These are phyloP conservation scores for Cladophialophora bantiana DNA, from an alignment of 2,329 filamentous ascomycete species.

Conservation along the genomic window DNA sequence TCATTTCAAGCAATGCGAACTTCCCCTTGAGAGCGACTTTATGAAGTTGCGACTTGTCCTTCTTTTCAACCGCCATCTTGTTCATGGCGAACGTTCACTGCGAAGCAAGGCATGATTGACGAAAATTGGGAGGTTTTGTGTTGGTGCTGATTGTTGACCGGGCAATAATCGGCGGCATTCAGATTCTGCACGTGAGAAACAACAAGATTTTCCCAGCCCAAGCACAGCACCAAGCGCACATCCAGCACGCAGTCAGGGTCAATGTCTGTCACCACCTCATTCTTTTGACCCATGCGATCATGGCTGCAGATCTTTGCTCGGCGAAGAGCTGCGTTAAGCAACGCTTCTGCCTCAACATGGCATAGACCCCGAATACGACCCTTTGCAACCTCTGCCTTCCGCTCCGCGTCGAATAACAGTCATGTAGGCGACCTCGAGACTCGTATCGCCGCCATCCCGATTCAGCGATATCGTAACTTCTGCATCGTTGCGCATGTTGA, in stretches of 20 bases:
- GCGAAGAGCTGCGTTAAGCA: constrained; percentile 38
- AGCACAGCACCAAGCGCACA: background rate
- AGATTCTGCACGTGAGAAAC: background rate
- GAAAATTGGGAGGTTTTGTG: constrained; percentile 18
- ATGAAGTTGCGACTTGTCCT: constrained; percentile 85
- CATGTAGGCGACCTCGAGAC: constrained; percentile 62
- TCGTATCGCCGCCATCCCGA: constrained; percentile 60
- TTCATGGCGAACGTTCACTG: constrained; percentile 13
- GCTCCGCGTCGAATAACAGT: constrained; percentile 39
- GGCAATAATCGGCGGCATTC: constrained; percentile 22
- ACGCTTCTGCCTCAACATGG: constrained; percentile 31
- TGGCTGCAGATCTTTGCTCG: constrained; percentile 41
- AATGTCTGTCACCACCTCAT: constrained; percentile 16
- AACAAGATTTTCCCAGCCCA: background rate
- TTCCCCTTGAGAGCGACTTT: constrained; percentile 76
- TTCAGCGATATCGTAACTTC: constrained; percentile 78
- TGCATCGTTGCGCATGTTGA: constrained; percentile 99
- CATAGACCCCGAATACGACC: constrained; percentile 38
- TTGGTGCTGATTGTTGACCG: constrained; percentile 31
- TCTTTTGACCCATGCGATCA: constrained; percentile 38
- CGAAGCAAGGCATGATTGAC: constrained; percentile 3
- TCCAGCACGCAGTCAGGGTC: background rate
- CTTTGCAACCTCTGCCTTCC: constrained; percentile 43
- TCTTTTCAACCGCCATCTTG: constrained; percentile 48
- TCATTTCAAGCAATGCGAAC: constrained; percentile 10